Base-by-base conservation (phyloP, 164 flowering plant genomes). In the Nymphaea colorata region DNA sequence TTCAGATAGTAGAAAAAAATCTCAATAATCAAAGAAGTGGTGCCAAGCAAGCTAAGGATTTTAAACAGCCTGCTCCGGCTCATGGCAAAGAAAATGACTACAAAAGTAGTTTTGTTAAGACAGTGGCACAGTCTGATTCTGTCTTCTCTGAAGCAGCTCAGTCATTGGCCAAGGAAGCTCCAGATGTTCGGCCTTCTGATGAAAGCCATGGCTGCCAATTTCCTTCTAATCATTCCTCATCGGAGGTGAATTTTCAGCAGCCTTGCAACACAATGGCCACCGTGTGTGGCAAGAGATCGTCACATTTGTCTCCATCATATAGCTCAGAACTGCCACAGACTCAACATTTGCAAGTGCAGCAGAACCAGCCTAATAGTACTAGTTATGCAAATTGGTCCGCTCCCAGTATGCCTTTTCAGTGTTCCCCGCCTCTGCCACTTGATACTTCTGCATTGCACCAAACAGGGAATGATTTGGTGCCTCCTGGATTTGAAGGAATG, bases 391-490 rank as follows among this genome's bases (percentile, higher is more conserved):
- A 47, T 47, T 47, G 55, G 55, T 57, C 80, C 2, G 62, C 69
- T 74, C 75, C 68, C 0, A 83, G 85, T 43, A 71, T 90, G 67
- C 88, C 87, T 41, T 94, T 94, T 75, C 86, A 81, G 69, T 96
- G 96, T 43, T 91, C 85, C 73, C 99, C 97, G 36, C 97, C 97
- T 3, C 71, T 94, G 62, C 99, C 97, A 14, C 75, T 82, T 42
- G 71, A 69, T 74, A 86, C 91, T 59, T 82, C 74, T 36, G 64
- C 59, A 68, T 68, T 73, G 64, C 72, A 64, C 7, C 17, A 66
- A 59, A 51, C 69, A 61, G 42, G 6, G n/a, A 61, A 69, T 41
- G 66, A 73, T 42, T 41, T 76, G 36, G 65, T 57, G 63, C 62
- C 69, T 61, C 72, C 61, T 44, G 67, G 61, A 60, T 63, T 10